A percentile compares a stretch with the other conserved stretches of the same genome.
Evolutionary conservation across 1,284 basidiomycete genomes (phyloP).

Genomic region (Neonothopanus nambi): DNA sequence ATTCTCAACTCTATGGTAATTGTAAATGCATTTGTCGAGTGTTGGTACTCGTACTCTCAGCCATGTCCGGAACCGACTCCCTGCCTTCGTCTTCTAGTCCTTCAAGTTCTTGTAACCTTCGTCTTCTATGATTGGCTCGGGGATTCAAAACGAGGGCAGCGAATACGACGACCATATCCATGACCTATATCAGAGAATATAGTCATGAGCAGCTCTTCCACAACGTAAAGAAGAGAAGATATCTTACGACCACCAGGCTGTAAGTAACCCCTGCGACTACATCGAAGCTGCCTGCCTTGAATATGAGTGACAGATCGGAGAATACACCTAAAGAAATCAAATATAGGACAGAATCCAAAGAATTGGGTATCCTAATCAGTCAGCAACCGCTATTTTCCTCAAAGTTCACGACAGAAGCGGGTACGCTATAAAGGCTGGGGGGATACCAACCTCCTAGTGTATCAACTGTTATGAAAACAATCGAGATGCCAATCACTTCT

Average conservation of each 20-base stretch:
- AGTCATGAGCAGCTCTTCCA: too few relatives aligned
- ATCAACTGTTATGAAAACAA: conserved; percentile 73
- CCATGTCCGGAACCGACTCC: too few relatives aligned
- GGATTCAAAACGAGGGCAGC: conserved; percentile 10
- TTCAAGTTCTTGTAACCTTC: not conserved
- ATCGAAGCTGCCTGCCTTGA: conserved; percentile 63
- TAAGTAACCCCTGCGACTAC: conserved; percentile 67
- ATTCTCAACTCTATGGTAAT: too few relatives aligned
- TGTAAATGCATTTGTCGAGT: too few relatives aligned
- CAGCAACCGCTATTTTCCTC: not conserved
- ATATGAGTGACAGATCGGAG: conserved; percentile 67
- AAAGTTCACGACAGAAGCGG: too few relatives aligned
- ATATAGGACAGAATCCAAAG: not conserved
- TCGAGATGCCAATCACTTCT: conserved; percentile 75
- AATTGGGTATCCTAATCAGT: not conserved
- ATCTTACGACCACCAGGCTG: conserved; percentile 52
- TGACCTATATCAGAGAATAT: not conserved
- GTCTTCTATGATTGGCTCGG: conserved; percentile 3
- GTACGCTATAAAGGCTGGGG: too few relatives aligned
- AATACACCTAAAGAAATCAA: conserved; percentile 52
- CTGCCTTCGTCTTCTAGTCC: not conserved
- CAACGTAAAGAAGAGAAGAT: not conserved
- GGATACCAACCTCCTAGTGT: conserved; percentile 52
- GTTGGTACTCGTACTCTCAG: too few relatives aligned
- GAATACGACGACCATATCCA: conserved; percentile 6